Conservation (phyloP, 2,329 filamentous ascomycete genomes). For the Aspergillus sp. region DNA sequence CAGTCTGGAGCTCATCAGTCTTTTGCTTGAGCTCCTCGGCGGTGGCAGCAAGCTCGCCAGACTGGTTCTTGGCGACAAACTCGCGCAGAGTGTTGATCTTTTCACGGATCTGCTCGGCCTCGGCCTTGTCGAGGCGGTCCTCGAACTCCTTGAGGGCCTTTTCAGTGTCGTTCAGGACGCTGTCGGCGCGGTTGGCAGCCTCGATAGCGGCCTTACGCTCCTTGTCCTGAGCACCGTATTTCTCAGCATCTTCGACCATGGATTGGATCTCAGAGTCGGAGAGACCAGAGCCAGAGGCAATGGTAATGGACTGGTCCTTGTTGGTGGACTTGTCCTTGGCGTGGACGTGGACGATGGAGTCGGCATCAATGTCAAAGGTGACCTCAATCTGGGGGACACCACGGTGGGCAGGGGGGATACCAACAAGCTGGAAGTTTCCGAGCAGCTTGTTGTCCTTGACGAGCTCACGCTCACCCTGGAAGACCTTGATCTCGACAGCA, state of each 20-base stretch:
- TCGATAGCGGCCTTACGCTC: slow-evolving; percentile 95
- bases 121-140: slow-evolving; percentile 94
- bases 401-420: slow-evolving; percentile 93
- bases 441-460: slow-evolving; percentile 98
- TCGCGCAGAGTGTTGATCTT: slow-evolving; percentile 87
- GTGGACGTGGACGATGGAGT: slow-evolving; percentile 96
- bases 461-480: slow-evolving; percentile 99
- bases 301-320: slow-evolving; percentile 99
- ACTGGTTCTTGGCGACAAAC: slow-evolving; percentile 91
- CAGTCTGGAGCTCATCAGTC: slow-evolving; percentile 96
- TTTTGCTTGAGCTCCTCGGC: slow-evolving; percentile 97
- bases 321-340: slow-evolving; percentile 99
- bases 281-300: slow-evolving; percentile 95
- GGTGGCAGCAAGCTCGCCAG: slow-evolving; percentile 83
- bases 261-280: slow-evolving; percentile 92
- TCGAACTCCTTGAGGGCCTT: slow-evolving; percentile 97
- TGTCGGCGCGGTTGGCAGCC: slow-evolving; percentile 95
- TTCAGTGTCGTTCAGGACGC: slow-evolving; percentile 95
- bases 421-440: slow-evolving; percentile 98
- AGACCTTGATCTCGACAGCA: slow-evolving; percentile 99
- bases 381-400: slow-evolving; percentile 97
- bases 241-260: slow-evolving; percentile 98
- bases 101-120: slow-evolving; percentile 90
- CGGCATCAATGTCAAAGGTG: slow-evolving; percentile 97
- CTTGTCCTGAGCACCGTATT: slow-evolving; percentile 93